Base-by-base conservation (phyloP, 2,329 filamentous ascomycete species). In the Ceratocystis variospora region DNA sequence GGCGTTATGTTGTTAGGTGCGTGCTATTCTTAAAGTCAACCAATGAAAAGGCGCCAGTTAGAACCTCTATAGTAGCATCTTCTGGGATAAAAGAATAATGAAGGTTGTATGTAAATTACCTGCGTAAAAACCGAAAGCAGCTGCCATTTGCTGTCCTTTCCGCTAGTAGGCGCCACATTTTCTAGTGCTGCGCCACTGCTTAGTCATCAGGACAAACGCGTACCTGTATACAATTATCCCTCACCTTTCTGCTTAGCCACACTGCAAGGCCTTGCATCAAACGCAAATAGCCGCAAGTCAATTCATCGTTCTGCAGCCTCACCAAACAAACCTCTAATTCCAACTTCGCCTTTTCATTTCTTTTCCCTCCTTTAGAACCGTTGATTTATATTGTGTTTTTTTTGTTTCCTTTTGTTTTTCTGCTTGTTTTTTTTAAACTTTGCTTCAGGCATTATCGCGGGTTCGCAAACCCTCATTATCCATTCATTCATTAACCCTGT, bases 281-380 rank as follows among this genome's bases (percentile, higher is more conserved):
- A 59, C 31, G 28, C 55, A 59, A 59, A 59, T 59, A 59, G 55
- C 55, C 28, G 55, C 55, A 59, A 31, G n/a, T 8, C 55, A 19
- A 31, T 4, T 59, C 28, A 8, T 0, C 48, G 6, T 22, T 25
- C 48, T 25, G 28, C 17, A 37, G 55, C 55, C 25, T 59, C 55
- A 59, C n/a, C 28, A 59, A 59, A 41, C 37, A 41, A 41, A 41
- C 37, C 12, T 41, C 37, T n/a, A 17, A 22, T 41, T 37, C 25
- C 15, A n/a, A 28, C 44, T 48, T 63, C 25, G 7, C 37, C 37
- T 41, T 19, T 46, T 62, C 19, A 45, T 62, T 62, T 63, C 46
- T 63, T 63, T 50, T n/a, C 63, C 63, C 17, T 44, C 55, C 5
- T 65, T 65, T 65, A 45, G 25, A 31, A 25, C 46, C 10, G 45